Evolutionary conservation across 1,139 yeast species (phyloP).

Genomic region (Debaryomycetaceae sp.): DNA sequence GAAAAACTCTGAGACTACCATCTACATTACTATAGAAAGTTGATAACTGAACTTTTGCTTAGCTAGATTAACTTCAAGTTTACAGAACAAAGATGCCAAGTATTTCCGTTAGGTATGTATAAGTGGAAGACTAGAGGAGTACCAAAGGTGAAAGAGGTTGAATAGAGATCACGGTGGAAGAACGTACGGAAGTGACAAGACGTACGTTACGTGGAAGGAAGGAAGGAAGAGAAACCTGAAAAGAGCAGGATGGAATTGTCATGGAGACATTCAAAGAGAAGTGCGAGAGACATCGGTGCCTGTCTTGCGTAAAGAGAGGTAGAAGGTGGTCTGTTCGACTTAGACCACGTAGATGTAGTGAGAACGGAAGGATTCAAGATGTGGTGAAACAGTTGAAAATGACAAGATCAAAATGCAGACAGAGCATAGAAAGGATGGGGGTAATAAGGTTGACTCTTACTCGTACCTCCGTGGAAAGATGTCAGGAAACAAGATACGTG

Average conservation of each 20-base stretch:
- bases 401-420: too few relatives aligned
- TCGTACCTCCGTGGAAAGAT: too few relatives aligned
- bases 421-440: too few relatives aligned
- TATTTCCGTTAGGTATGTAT: constrained; percentile 94
- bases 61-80: background rate
- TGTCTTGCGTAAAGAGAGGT: too few relatives aligned
- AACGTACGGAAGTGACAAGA: background rate
- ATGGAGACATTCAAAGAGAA: background rate
- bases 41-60: background rate
- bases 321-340: too few relatives aligned
- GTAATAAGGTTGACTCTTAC: too few relatives aligned
- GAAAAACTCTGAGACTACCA: background rate
- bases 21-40: background rate
- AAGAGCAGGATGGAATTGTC: background rate
- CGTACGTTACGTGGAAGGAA: background rate
- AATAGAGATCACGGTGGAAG: background rate
- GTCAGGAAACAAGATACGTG: too few relatives aligned
- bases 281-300: too few relatives aligned
- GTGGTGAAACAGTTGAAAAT: too few relatives aligned
- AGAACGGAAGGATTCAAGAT: too few relatives aligned
- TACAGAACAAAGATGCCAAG: constrained; percentile 69
- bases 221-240: background rate
- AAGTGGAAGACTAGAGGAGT: background rate
- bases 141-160: background rate
- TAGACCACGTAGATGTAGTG: too few relatives aligned